A percentile compares a stretch with the other conserved stretches of the same genome.
Evolutionary conservation across 2,329 filamentous ascomycete species (phyloP).

Genomic region (Daldinia sp.): DNA sequence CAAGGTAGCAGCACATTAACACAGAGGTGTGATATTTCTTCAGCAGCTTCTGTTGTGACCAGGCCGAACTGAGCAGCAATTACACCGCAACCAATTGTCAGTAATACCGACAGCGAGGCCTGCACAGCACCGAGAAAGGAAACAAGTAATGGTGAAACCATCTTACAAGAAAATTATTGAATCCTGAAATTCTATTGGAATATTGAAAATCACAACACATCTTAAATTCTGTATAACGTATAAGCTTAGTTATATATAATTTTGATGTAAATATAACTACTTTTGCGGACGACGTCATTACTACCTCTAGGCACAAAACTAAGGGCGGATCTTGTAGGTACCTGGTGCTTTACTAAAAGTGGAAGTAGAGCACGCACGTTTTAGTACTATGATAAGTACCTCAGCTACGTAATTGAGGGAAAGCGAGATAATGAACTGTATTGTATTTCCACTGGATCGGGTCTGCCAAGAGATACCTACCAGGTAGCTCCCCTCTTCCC

Average conservation of each 20-base stretch:
- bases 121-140: slow-evolving; percentile 50
- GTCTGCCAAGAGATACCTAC: slow-evolving; percentile 34
- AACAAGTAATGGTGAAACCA: slow-evolving; percentile 41
- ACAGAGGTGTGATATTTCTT: slow-evolving; percentile 49
- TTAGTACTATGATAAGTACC: slow-evolving; percentile 7
- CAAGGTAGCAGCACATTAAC: slow-evolving; percentile 50
- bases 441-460: slow-evolving; percentile 18
- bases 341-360: slow-evolving; percentile 31
- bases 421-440: slow-evolving; percentile 8
- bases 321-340: slow-evolving; percentile 12
- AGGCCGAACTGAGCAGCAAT: slow-evolving; percentile 44
- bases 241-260: slow-evolving; percentile 7
- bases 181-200: slow-evolving; percentile 4
- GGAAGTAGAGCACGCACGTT: slow-evolving; percentile 26
- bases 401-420: slow-evolving; percentile 13
- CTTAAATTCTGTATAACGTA: not conserved
- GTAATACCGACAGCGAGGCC: slow-evolving; percentile 48
- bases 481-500: slow-evolving; percentile 4
- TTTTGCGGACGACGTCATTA: slow-evolving; percentile 33
- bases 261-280: slow-evolving; percentile 10
- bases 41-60: slow-evolving; percentile 42
- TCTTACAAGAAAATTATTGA: slow-evolving; percentile 16
- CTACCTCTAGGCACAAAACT: slow-evolving; percentile 5
- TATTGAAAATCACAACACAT: slow-evolving; percentile 1
- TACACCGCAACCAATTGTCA: slow-evolving; percentile 48